phyloP scores from a whole-genome alignment of 2,329 filamentous ascomycete genomes.

The Diaporthe sp. region DNA sequence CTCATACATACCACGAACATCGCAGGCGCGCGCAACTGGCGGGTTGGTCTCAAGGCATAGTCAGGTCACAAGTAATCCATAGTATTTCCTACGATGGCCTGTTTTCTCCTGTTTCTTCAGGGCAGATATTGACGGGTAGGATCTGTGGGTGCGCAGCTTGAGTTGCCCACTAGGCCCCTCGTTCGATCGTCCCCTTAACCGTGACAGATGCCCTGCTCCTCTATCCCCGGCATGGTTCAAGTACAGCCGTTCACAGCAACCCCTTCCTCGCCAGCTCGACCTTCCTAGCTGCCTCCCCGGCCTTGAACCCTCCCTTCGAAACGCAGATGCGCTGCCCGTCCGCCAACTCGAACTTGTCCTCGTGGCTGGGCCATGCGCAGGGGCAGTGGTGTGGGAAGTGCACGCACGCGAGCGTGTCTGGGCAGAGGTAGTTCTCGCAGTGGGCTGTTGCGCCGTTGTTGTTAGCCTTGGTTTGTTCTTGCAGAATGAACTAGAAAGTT shows the following conservation, averaged over 20 bases:
- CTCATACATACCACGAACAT: constrained; percentile 13
- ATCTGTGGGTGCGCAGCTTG: background rate
- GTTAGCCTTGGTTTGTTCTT: constrained; percentile 1
- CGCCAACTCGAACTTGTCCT: constrained; percentile 82
- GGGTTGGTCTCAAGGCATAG: constrained; percentile 13
- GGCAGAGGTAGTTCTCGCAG: constrained; percentile 95
- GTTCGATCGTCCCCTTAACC: background rate
- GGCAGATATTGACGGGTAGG: background rate
- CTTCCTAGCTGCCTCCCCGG: constrained; percentile 79
- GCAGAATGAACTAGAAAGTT: background rate
- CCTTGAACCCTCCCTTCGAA: constrained; percentile 81
- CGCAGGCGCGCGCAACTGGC: constrained; percentile 3
- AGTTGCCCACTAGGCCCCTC: background rate
- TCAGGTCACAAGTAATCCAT: constrained; percentile 31
- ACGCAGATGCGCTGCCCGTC: constrained; percentile 82
- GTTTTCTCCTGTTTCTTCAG: background rate
- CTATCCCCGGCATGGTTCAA: background rate
- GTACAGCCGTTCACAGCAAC: constrained; percentile 66
- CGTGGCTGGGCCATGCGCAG: constrained; percentile 82
- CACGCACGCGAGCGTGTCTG: constrained; percentile 93
- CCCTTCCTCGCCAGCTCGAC: constrained; percentile 86
- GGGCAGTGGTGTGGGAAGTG: constrained; percentile 98
- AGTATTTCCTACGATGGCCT: constrained; percentile 19
- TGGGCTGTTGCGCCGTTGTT: constrained; percentile 65
- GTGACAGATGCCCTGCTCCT: background rate